Percentiles rank a stretch among this genome's conserved stretches.
These are phyloP conservation scores for Cardiospermum halicacabum DNA, from an alignment of 345 rosid genomes.

Conservation along the genomic window DNA sequence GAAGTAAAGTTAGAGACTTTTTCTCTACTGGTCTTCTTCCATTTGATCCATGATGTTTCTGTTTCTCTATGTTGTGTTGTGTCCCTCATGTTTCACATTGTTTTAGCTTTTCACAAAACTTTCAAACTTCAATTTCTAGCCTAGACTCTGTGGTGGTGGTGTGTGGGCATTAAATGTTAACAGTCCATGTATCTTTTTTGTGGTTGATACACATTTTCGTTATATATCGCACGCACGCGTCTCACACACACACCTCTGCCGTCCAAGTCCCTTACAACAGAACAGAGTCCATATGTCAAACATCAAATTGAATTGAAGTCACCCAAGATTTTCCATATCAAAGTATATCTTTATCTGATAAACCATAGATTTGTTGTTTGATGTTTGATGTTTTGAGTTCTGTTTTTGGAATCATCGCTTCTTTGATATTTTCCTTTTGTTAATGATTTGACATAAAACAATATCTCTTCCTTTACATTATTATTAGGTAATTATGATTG, in stretches of 20 bases:
- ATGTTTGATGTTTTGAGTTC: no score
- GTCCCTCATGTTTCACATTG: constrained; percentile 15
- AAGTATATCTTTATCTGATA: no score
- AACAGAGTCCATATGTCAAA: no score
- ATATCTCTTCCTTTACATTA: no score
- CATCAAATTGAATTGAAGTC: no score
- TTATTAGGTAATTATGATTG: no score
- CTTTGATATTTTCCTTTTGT: no score
- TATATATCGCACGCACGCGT: not conserved
- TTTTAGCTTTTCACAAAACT: not conserved
- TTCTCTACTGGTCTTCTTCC: not conserved
- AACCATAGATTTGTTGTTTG: no score
- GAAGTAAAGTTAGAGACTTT: not conserved
- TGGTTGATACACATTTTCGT: not conserved
- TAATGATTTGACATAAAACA: no score
- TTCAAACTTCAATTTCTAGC: not conserved
- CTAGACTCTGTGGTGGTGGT: not conserved
- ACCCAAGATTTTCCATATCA: no score
- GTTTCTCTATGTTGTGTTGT: no score
- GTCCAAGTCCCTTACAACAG: not conserved
- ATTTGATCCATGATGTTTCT: not conserved
- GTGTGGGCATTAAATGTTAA: not conserved
- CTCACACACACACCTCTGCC: not conserved
- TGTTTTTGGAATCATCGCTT: no score
- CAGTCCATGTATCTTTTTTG: not conserved